Evolutionary conservation across 2,329 filamentous ascomycete species (phyloP).

Genomic region (Westerdykella ornata): DNA sequence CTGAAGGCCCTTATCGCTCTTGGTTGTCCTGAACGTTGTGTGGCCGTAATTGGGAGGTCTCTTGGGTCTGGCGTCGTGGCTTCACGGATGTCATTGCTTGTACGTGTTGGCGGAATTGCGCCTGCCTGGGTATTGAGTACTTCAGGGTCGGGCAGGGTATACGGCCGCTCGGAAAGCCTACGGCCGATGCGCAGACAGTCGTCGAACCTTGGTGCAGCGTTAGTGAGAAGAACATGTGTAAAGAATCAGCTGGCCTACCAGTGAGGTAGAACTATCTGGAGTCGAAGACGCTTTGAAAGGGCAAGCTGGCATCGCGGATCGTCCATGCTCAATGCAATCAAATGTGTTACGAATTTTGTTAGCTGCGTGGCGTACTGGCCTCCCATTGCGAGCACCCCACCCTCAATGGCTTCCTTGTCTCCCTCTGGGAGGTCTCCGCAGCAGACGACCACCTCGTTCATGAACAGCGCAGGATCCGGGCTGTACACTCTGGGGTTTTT

Average conservation of each 20-base stretch:
- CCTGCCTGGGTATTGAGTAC: slow-evolving; percentile 49
- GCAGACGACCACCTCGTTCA: slow-evolving; percentile 74
- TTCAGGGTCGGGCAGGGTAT: slow-evolving; percentile 77
- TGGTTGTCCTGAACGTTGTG: slow-evolving; percentile 2
- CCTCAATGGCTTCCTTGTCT: slow-evolving; percentile 88
- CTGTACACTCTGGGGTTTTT: slow-evolving; percentile 78
- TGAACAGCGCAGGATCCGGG: slow-evolving; percentile 84
- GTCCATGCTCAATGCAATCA: slow-evolving; percentile 73
- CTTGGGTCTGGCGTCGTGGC: slow-evolving; percentile 30
- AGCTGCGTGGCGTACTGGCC: slow-evolving; percentile 70
- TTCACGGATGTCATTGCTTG: slow-evolving; percentile 31
- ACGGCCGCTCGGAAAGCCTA: slow-evolving; percentile 82
- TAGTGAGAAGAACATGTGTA: slow-evolving; percentile 1
- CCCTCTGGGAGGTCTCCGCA: slow-evolving; percentile 77
- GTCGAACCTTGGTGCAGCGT: slow-evolving; percentile 65
- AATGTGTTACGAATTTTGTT: slow-evolving; percentile 72
- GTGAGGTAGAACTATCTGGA: slow-evolving; percentile 85
- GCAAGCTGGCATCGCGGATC: slow-evolving; percentile 64
- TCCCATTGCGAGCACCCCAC: slow-evolving; percentile 81
- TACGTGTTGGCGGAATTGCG: slow-evolving; percentile 43
- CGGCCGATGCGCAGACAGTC: slow-evolving; percentile 91
- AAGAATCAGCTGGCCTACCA: slow-evolving; percentile 53
- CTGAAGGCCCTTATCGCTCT: slow-evolving; percentile 58
- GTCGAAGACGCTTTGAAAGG: slow-evolving; percentile 57
- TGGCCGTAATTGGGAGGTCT: slow-evolving; percentile 13